Evolutionary conservation across 2,329 filamentous ascomycete species (phyloP), one percentile per base, ranked within the genome.

Genomic region (Clonostachys rhizophaga): DNA sequence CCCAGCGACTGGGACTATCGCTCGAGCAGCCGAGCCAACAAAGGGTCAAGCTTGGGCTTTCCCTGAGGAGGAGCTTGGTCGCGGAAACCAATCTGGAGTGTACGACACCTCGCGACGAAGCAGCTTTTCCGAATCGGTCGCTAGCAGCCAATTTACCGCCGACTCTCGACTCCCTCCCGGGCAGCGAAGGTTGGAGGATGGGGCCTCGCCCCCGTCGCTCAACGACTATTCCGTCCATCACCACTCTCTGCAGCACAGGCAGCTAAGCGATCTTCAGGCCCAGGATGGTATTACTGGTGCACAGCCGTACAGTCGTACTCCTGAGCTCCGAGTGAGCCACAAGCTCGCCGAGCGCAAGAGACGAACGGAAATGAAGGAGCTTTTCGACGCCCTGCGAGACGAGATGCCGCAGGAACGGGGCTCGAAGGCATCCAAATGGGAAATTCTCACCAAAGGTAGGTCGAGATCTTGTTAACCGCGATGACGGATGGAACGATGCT

Each of bases 391-490:
- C 55, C 70, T 94, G 9, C 81, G 89, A 54, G 84, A 87, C 54
- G 73, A 90, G 36, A 84, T 92, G 69, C 88, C 88, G 2, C 86
- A 90, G 55, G 88, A 89, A 57, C 81, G 89, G 14, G 89, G 89
- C 2, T 86, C 86, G 20, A 95, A 94, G 63, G 89, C 89, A 1
- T 91, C 87, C 55, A 95, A 95, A 57, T 95, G 89, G 89, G 89
- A 95, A 57, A 91, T 92, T 43, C 63, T 95, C 14, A 91, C 87
- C 4, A 92, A 92, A 74, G 87, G 89, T 91, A 70, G 52, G 76
- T 62, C 6, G 18, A 7, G 6, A 24, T n/a, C 30, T 40, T 20
- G 9, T 14, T 35, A 10, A 13, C 13, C 13, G 20, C 3, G 7
- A 10, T 16, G 24, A 30, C 24, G 24, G 24, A 10, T 9, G 24